These are phyloP conservation scores for Clausena lansium DNA, from an alignment of 345 rosid genomes.

Conservation along the genomic window DNA sequence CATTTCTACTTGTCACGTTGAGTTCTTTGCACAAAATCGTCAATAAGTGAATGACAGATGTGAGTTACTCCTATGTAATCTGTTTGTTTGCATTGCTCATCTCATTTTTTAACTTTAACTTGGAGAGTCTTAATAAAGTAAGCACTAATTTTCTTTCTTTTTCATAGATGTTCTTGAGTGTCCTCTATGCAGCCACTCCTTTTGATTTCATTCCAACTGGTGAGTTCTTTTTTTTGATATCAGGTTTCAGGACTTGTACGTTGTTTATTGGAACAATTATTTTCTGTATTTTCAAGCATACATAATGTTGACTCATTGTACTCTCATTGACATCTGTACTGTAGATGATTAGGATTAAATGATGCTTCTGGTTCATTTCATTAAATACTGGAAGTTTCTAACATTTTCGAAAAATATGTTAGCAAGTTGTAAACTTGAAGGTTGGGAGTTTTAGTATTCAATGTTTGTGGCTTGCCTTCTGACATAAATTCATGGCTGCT, in stretches of 20 bases:
- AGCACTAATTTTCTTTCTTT: not conserved
- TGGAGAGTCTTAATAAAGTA: not conserved
- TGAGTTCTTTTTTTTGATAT: constrained; percentile 21
- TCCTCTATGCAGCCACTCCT: constrained; percentile 60
- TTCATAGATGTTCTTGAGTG: constrained; percentile 62
- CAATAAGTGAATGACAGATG: not conserved
- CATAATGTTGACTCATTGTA: not conserved
- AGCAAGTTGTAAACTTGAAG: not conserved
- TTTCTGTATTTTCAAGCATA: not conserved
- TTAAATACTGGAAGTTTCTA: not conserved
- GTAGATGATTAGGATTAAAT: not conserved
- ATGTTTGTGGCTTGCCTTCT: not conserved
- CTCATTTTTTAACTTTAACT: not conserved
- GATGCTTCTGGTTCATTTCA: not conserved
- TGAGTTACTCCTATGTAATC: not conserved
- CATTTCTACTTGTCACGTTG: not conserved
- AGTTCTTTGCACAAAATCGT: not conserved
- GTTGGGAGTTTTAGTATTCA: not conserved
- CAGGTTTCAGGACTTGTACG: not conserved
- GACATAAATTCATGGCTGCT: constrained; percentile 4
- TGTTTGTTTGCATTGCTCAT: not conserved
- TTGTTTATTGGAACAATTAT: not conserved
- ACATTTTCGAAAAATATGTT: not conserved
- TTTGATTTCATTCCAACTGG: constrained; percentile 75
- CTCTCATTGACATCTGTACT: not conserved